These are phyloP conservation scores for Erysiphe pulchra DNA, from an alignment of 2,329 filamentous ascomycete genomes.

Conservation along the genomic window DNA sequence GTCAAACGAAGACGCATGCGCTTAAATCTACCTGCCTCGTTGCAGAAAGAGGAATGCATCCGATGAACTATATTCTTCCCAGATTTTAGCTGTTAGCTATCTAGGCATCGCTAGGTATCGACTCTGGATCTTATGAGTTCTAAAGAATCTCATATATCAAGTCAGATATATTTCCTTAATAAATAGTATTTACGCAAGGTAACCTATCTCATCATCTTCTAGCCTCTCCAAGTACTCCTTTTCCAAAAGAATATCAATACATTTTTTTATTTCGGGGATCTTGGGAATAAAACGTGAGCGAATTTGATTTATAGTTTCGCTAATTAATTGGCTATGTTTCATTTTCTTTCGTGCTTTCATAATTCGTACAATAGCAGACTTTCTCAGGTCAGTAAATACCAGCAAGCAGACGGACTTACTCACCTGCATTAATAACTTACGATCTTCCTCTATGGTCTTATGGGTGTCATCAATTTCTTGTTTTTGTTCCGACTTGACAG, in stretches of 20 bases:
- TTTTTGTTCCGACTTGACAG: constrained; percentile 86
- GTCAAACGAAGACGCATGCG: too few relatives aligned
- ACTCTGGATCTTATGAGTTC: too few relatives aligned
- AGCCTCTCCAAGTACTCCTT: constrained; percentile 96
- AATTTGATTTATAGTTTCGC: constrained; percentile 90
- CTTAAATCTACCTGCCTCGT: too few relatives aligned
- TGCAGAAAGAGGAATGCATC: too few relatives aligned
- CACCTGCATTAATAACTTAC: constrained; percentile 91
- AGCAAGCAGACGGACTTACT: constrained; percentile 14
- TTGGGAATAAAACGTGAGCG: constrained; percentile 80
- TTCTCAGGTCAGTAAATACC: constrained; percentile 10
- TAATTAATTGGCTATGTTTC: constrained; percentile 87
- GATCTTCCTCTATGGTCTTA: constrained; percentile 97
- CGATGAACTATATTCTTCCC: too few relatives aligned
- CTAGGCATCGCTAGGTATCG: too few relatives aligned
- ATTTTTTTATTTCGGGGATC: constrained; percentile 94
- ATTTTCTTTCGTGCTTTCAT: constrained; percentile 99
- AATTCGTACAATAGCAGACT: constrained; percentile 97
- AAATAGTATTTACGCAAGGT: constrained; percentile 42
- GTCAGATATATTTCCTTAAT: too few relatives aligned
- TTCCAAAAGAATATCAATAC: constrained; percentile 92
- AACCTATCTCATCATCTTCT: constrained; percentile 82
- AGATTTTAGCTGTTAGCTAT: too few relatives aligned
- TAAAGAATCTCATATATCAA: too few relatives aligned
- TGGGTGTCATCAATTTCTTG: constrained; percentile 92